A percentile compares a stretch with the other conserved stretches of the same genome.
Conservation (phyloP, 495 filamentous ascomycete genomes). For the Xylaria curta region DNA sequence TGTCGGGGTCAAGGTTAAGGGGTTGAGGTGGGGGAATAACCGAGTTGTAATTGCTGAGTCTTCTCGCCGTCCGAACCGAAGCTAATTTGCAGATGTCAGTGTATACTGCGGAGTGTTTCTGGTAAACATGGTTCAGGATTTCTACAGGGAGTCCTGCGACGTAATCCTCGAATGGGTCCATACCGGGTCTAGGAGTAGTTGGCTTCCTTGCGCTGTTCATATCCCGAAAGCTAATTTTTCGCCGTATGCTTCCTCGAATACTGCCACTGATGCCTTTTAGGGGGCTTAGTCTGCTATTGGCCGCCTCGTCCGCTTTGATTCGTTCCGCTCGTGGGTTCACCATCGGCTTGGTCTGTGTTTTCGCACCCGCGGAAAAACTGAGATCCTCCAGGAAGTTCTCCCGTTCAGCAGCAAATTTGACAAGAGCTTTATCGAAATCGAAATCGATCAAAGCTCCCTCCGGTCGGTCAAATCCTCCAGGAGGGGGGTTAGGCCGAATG, state of each 20-base stretch:
- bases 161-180: constrained; percentile 45
- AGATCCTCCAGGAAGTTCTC: constrained; percentile 94
- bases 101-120: constrained; percentile 36
- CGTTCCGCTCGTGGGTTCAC: constrained; percentile 79
- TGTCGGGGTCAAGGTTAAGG: constrained; percentile 84
- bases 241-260: constrained; percentile 76
- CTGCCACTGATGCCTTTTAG: constrained; percentile 57
- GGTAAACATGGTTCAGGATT: constrained; percentile 37
- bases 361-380: constrained; percentile 85
- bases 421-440: constrained; percentile 89
- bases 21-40: constrained; percentile 95
- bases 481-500: constrained; percentile 64
- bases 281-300: constrained; percentile 52
- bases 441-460: constrained; percentile 59
- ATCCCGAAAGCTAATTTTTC: constrained; percentile 87
- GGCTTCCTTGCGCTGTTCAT: constrained; percentile 94
- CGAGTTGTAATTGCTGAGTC: constrained; percentile 96
- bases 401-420: constrained; percentile 92
- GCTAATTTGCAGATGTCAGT: constrained; percentile 60
- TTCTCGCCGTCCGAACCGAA: constrained; percentile 85
- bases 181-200: constrained; percentile 74
- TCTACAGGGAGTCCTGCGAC: constrained; percentile 34
- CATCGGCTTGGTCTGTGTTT: constrained; percentile 71
- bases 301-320: constrained; percentile 76
- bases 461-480: constrained; percentile 42